Conservation (phyloP, 2,329 filamentous ascomycete species). For the Scedosporium apiospermum region DNA sequence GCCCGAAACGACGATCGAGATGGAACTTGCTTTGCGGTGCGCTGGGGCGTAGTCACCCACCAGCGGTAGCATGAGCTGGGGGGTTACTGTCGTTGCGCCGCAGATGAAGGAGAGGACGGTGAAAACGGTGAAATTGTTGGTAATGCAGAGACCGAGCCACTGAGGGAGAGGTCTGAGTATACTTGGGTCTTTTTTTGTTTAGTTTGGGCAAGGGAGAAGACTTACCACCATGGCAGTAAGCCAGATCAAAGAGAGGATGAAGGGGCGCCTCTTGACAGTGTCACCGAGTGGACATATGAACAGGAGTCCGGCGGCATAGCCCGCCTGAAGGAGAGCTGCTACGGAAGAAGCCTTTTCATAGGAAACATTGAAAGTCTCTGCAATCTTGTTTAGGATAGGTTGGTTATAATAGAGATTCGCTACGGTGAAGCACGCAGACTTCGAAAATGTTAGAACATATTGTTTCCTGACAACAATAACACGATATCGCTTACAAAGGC, state of each 20-base stretch:
- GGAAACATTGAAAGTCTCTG: constrained; percentile 58
- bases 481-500: constrained; percentile 38
- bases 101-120: constrained; percentile 62
- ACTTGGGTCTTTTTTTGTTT: neutral
- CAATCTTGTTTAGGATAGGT: constrained; percentile 68
- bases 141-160: constrained; percentile 66
- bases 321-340: constrained; percentile 69
- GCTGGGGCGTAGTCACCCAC: constrained; percentile 70
- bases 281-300: constrained; percentile 72
- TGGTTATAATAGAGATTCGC: constrained; percentile 78
- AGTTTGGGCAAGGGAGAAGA: constrained; percentile 3
- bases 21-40: constrained; percentile 55
- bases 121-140: constrained; percentile 54
- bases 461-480: neutral
- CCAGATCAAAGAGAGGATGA: constrained; percentile 57
- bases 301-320: constrained; percentile 65
- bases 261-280: constrained; percentile 54
- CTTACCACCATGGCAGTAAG: constrained; percentile 59
- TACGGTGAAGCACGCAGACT: constrained; percentile 57
- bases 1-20: constrained; percentile 68
- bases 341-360: constrained; percentile 59
- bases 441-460: neutral
- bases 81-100: constrained; percentile 72
- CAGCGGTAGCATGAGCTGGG: constrained; percentile 69
- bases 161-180: constrained; percentile 11